phyloP scores from a whole-genome alignment of 495 filamentous ascomycete species.

The Annulohypoxylon moriforme region DNA sequence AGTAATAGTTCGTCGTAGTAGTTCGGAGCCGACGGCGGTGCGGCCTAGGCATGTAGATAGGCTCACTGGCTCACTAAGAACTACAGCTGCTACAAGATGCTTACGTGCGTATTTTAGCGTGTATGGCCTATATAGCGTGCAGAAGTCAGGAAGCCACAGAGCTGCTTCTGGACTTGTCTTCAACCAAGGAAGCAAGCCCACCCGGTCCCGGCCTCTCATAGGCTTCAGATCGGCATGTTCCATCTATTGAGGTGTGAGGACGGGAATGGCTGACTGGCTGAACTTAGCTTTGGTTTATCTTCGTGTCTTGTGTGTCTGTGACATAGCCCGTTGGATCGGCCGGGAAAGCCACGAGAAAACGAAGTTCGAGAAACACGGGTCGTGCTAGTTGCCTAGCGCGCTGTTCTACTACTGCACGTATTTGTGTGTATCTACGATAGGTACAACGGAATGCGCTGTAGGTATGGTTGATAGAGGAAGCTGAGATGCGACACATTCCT shows the following conservation, averaged over 20 bases:
- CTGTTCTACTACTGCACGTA: neutral
- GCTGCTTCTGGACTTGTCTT: constrained; percentile 28
- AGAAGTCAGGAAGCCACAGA: constrained; percentile 13
- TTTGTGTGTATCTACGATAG: neutral
- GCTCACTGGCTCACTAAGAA: neutral
- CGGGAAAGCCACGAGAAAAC: constrained; percentile 23
- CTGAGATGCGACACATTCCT: constrained; percentile 36
- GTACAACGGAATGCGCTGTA: constrained; percentile 12
- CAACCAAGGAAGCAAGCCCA: constrained; percentile 18
- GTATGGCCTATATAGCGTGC: constrained; percentile 1
- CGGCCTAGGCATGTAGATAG: neutral
- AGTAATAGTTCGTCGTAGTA: neutral
- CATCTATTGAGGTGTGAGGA: constrained; percentile 26
- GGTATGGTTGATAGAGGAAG: constrained; percentile 17
- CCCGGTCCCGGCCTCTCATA: constrained; percentile 22
- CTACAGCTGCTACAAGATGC: neutral
- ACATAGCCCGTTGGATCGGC: constrained; percentile 13
- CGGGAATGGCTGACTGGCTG: constrained; percentile 40
- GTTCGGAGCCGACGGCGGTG: constrained; percentile 24
- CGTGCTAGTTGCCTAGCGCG: constrained; percentile 15
- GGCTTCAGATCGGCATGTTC: constrained; percentile 23
- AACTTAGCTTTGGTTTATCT: neutral
- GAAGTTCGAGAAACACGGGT: constrained; percentile 31
- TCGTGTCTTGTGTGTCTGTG: neutral
- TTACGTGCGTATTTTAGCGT: constrained; percentile 19